A percentile compares a stretch with the other conserved stretches of the same genome.
phyloP scores from a whole-genome alignment of 192 early-diverging fungal genomes.

The Backusella morwellensis region DNA sequence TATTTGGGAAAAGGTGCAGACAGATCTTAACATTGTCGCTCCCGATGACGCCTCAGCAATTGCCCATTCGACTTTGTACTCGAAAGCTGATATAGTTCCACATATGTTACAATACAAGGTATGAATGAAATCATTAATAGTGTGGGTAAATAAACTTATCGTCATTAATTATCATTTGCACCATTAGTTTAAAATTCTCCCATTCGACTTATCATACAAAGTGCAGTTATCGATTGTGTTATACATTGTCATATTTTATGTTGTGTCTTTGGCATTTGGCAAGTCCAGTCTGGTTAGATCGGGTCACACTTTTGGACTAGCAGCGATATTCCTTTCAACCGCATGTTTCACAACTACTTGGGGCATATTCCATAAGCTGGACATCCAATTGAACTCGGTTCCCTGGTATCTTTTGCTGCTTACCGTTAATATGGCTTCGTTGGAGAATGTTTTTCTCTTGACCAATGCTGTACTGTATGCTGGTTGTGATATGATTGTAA shows the following conservation, averaged over 20 bases:
- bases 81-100: background rate
- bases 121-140: background rate
- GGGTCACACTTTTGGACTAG: constrained; percentile 68
- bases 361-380: constrained; percentile 64
- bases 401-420: constrained; percentile 70
- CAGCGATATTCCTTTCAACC: constrained; percentile 65
- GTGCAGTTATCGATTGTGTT: constrained; percentile 47
- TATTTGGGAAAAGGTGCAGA: constrained; percentile 12
- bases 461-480: constrained; percentile 72
- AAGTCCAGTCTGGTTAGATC: constrained; percentile 74
- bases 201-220: constrained; percentile 31
- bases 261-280: constrained; percentile 65
- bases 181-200: constrained; percentile 17
- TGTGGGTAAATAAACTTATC: background rate
- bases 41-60: background rate
- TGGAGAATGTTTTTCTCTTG: constrained; percentile 76
- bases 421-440: constrained; percentile 65
- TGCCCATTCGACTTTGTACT: background rate
- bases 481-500: constrained; percentile 69
- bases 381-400: constrained; percentile 53
- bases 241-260: constrained; percentile 65
- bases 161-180: background rate
- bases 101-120: constrained; percentile 19
- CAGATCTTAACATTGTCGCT: background rate
- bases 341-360: constrained; percentile 62